Evolutionary conservation across 768 basidiomycete species (phyloP).

Genomic region (Termitomyces sp.): DNA sequence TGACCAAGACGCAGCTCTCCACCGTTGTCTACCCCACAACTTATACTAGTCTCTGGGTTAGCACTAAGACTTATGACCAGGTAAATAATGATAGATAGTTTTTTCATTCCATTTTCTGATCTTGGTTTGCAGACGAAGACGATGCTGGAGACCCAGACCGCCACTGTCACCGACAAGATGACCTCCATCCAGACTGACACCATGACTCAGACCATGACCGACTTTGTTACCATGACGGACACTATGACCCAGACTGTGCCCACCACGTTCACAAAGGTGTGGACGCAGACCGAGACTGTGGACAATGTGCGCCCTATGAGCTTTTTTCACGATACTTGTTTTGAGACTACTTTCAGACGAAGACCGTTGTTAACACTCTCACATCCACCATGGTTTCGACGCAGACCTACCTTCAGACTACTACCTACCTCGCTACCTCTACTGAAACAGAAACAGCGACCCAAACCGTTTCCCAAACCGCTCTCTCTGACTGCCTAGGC

Average conservation of each 20-base stretch:
- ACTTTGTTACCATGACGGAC: conserved; percentile 47
- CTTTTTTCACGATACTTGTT: background rate
- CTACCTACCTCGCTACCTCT: conserved; percentile 42
- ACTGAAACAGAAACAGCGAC: conserved; percentile 43
- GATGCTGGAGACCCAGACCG: conserved; percentile 41
- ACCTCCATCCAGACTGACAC: conserved; percentile 54
- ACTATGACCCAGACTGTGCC: conserved; percentile 48
- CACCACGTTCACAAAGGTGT: conserved; percentile 52
- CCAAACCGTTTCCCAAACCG: conserved; percentile 40
- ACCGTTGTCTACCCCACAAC: conserved; percentile 56
- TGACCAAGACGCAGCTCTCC: conserved; percentile 47
- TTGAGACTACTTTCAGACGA: conserved; percentile 33
- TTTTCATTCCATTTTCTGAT: background rate
- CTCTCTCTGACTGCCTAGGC: conserved; percentile 48
- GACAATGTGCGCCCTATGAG: conserved; percentile 39
- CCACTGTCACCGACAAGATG: conserved; percentile 44
- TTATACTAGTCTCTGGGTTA: conserved; percentile 44
- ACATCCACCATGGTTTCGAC: conserved; percentile 47
- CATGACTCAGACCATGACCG: conserved; percentile 47
- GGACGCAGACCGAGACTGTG: conserved; percentile 48
- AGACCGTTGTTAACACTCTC: conserved; percentile 52
- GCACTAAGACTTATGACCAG: conserved; percentile 54
- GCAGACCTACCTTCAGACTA: conserved; percentile 42
- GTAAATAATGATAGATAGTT: conserved; percentile 25
- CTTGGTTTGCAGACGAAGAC: conserved; percentile 43